These are phyloP conservation scores for Usnea hakonensis DNA, from an alignment of 495 filamentous ascomycete species.

Conservation along the genomic window DNA sequence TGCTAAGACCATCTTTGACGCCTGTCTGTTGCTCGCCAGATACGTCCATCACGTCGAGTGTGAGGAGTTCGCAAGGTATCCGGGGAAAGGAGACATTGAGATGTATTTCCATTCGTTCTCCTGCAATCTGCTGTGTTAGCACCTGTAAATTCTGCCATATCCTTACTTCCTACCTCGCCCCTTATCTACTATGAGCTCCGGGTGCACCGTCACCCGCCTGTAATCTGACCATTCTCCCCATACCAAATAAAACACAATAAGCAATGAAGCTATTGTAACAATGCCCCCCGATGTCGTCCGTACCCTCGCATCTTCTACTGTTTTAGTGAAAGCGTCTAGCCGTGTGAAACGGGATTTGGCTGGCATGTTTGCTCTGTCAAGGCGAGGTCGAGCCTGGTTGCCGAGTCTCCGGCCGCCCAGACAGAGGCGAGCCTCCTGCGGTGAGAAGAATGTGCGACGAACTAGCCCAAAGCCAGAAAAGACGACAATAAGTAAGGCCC, in stretches of 20 bases:
- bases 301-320: slow-evolving; percentile 93
- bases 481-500: neutral
- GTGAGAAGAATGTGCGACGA: neutral
- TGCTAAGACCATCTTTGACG: slow-evolving; percentile 83
- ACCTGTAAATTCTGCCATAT: neutral
- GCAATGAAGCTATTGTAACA: slow-evolving; percentile 81
- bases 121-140: slow-evolving; percentile 35
- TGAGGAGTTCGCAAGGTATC: slow-evolving; percentile 89
- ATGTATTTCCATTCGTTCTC: slow-evolving; percentile 97
- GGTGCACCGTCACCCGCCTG: slow-evolving; percentile 72
- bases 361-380: slow-evolving; percentile 35
- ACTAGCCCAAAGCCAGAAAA: neutral
- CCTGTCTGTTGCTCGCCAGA: slow-evolving; percentile 93
- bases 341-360: slow-evolving; percentile 79
- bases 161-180: slow-evolving; percentile 62
- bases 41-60: slow-evolving; percentile 98
- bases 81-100: slow-evolving; percentile 95
- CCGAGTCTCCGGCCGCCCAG: slow-evolving; percentile 16
- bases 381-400: slow-evolving; percentile 18
- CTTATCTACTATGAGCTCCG: slow-evolving; percentile 94
- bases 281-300: slow-evolving; percentile 96
- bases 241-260: slow-evolving; percentile 78
- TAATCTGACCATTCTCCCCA: slow-evolving; percentile 97
- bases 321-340: slow-evolving; percentile 98
- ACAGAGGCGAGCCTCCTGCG: slow-evolving; percentile 20